A percentile compares a stretch with the other conserved stretches of the same genome.
These are phyloP conservation scores for Verticillium nonalfalfae DNA, from an alignment of 2,329 filamentous ascomycete genomes.

Conservation along the genomic window DNA sequence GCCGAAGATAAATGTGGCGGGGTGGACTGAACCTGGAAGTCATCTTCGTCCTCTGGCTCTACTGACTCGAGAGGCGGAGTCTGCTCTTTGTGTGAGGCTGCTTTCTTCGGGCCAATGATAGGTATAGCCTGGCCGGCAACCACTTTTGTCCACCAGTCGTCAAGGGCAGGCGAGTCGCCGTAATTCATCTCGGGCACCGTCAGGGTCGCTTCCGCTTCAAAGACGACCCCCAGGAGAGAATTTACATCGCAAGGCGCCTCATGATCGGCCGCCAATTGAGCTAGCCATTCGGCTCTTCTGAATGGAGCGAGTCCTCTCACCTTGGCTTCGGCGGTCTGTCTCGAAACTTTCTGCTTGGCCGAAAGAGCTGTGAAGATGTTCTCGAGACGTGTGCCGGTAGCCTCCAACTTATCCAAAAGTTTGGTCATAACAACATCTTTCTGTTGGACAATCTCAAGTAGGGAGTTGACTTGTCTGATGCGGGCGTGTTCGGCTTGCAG, in stretches of 20 bases:
- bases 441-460: conserved; percentile 35
- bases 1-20: conserved; percentile 29
- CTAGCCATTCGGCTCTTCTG: conserved; percentile 30
- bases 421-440: conserved; percentile 47
- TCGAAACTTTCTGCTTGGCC: conserved; percentile 35
- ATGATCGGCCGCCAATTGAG: conserved; percentile 14
- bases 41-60: conserved; percentile 29
- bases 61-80: conserved; percentile 12
- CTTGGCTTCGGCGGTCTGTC: conserved; percentile 36
- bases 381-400: conserved; percentile 43
- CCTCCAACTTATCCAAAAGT: conserved; percentile 47
- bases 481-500: conserved; percentile 37
- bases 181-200: conserved; percentile 21
- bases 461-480: conserved; percentile 31
- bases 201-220: conserved; percentile 26
- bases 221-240: conserved; percentile 33
- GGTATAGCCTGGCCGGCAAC: background rate
- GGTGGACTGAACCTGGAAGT: conserved; percentile 45
- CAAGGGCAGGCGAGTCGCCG: conserved; percentile 25
- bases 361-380: conserved; percentile 45
- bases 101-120: conserved; percentile 3
- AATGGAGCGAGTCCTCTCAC: conserved; percentile 48
- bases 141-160: conserved; percentile 40
- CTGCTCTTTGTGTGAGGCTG: conserved; percentile 1
- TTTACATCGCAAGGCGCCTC: conserved; percentile 22